phyloP scores from a whole-genome alignment of 768 basidiomycete genomes.

The Suillus decipiens region DNA sequence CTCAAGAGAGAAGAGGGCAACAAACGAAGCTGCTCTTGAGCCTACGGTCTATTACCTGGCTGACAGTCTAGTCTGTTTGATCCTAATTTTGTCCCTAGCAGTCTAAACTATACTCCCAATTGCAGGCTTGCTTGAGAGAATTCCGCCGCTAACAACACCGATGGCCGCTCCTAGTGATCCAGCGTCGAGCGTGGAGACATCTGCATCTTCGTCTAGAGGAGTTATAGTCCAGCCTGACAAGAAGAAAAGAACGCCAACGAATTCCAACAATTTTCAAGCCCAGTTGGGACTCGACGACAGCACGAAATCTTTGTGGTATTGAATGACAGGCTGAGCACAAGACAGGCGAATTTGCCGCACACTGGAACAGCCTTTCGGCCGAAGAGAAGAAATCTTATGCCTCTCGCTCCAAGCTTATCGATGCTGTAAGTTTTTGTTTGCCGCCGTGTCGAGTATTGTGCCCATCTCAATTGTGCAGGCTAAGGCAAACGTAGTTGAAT shows the following conservation, averaged over 20 bases:
- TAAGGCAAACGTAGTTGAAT: neutral
- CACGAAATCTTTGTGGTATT: slow-evolving; percentile 1
- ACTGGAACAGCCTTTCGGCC: slow-evolving; percentile 2
- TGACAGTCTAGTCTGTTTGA: neutral
- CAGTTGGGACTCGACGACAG: neutral
- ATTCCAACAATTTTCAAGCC: slow-evolving; percentile 3
- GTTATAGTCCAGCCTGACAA: neutral
- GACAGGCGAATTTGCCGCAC: neutral
- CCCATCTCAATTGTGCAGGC: neutral
- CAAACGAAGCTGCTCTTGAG: neutral
- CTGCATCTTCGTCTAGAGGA: neutral
- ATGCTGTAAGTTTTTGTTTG: neutral
- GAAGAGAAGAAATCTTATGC: neutral
- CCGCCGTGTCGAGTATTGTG: neutral
- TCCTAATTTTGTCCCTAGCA: neutral
- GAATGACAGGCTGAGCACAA: slow-evolving; percentile 3
- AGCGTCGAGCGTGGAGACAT: neutral
- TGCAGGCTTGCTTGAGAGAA: neutral
- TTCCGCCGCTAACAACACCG: neutral
- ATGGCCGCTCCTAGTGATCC: neutral
- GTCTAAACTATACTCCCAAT: neutral
- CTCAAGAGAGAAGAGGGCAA: neutral
- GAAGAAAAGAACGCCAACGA: neutral
- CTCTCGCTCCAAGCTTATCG: neutral
- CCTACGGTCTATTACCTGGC: neutral